Percentiles rank a stretch among this genome's conserved stretches.
These are phyloP conservation scores for Penicillium crustosum DNA, from an alignment of 2,329 filamentous ascomycete genomes.

Conservation along the genomic window DNA sequence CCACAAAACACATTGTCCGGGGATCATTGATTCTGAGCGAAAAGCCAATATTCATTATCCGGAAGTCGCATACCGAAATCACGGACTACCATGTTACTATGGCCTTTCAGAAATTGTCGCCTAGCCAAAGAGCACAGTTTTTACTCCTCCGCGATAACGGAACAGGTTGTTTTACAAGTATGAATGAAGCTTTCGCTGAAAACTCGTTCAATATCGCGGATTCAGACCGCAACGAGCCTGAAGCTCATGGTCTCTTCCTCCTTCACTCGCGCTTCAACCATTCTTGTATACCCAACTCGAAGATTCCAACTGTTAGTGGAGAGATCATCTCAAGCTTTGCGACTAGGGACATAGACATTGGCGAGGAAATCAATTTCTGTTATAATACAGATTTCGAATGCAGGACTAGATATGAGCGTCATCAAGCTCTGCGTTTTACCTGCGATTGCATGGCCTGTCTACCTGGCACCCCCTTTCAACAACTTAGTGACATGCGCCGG, in stretches of 20 bases:
- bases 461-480: not conserved
- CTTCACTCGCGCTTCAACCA: slow-evolving; percentile 6
- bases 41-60: not conserved
- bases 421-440: not conserved
- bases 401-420: not conserved
- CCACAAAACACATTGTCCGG: not conserved
- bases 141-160: not conserved
- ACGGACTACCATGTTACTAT: not conserved
- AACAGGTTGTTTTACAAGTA: not conserved
- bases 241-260: not conserved
- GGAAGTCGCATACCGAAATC: not conserved
- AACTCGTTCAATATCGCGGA: not conserved
- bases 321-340: not conserved
- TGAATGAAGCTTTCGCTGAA: not conserved
- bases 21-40: not conserved
- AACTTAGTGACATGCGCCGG: not conserved
- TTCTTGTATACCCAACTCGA: not conserved
- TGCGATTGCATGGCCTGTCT: not conserved
- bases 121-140: not conserved
- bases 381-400: not conserved
- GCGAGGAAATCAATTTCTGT: not conserved
- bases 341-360: not conserved
- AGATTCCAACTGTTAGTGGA: not conserved
- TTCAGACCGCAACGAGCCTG: not conserved
- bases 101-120: not conserved